These are phyloP conservation scores for Penicillium longicatenatum DNA, from an alignment of 495 filamentous ascomycete genomes.

Conservation along the genomic window DNA sequence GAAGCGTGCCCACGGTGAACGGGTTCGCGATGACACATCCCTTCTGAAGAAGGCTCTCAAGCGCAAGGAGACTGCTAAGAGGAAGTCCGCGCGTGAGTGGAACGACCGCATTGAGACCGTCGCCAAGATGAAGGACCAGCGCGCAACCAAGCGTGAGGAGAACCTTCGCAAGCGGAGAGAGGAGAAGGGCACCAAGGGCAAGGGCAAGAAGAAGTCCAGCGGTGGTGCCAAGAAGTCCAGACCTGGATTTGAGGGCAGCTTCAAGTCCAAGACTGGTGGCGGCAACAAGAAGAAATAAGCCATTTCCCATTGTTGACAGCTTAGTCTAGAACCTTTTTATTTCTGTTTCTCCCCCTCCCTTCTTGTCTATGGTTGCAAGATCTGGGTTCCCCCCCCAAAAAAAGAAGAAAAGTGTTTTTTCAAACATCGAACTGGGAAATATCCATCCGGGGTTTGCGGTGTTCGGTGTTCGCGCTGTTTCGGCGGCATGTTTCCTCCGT, in stretches of 20 bases:
- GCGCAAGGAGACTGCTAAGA: slow-evolving; percentile 85
- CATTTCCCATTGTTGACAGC: not conserved
- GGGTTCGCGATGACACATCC: slow-evolving; percentile 84
- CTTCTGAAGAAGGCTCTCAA: slow-evolving; percentile 94
- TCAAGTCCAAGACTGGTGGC: slow-evolving; percentile 59
- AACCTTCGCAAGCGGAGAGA: slow-evolving; percentile 86
- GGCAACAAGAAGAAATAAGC: slow-evolving; percentile 48
- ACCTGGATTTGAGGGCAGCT: slow-evolving; percentile 92
- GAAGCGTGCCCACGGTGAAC: slow-evolving; percentile 86
- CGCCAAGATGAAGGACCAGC: slow-evolving; percentile 70
- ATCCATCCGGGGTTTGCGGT: slow-evolving; percentile 36
- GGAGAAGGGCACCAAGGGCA: slow-evolving; percentile 64
- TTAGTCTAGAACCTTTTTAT: slow-evolving; percentile 1
- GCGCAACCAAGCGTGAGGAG: slow-evolving; percentile 84
- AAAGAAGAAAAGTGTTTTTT: slow-evolving; percentile 35
- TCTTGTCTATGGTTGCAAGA: slow-evolving; percentile 10
- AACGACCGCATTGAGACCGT: slow-evolving; percentile 77
- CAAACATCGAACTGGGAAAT: slow-evolving; percentile 34
- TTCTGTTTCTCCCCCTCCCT: slow-evolving; percentile 49
- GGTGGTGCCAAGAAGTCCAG: slow-evolving; percentile 64
- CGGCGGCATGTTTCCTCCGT: slow-evolving; percentile 28
- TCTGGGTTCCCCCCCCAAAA: slow-evolving; percentile 26
- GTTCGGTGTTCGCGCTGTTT: slow-evolving; percentile 36
- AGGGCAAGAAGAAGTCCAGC: slow-evolving; percentile 53
- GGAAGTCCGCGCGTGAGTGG: slow-evolving; percentile 90